Conservation (phyloP, 495 filamentous ascomycete species). For the Venustampulla echinocandica region DNA sequence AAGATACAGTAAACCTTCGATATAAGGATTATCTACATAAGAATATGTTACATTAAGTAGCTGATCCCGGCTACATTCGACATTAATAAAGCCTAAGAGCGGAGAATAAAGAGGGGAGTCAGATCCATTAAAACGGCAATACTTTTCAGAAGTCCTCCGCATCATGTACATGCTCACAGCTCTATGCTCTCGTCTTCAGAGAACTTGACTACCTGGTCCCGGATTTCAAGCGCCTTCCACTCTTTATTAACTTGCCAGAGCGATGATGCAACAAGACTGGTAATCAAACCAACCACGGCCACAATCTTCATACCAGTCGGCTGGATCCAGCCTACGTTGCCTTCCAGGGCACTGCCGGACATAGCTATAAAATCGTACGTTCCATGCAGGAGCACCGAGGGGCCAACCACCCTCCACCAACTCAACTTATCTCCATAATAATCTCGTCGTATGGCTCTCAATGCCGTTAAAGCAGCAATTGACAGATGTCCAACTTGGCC, state of each 20-base stretch:
- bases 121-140: no score
- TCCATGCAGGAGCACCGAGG: slow-evolving; percentile 19
- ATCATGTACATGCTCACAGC: no score
- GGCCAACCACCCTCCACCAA: slow-evolving; percentile 15
- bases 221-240: slow-evolving; percentile 3
- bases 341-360: slow-evolving; percentile 17
- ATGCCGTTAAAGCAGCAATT: slow-evolving; percentile 15
- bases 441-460: slow-evolving; percentile 20
- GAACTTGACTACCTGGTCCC: no score
- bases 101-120: no score
- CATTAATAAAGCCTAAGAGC: no score
- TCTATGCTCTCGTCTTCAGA: no score
- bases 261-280: background rate
- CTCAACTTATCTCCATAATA: slow-evolving; percentile 20
- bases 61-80: no score
- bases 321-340: slow-evolving; percentile 26
- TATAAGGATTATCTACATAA: no score
- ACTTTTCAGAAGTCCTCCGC: no score
- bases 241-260: slow-evolving; percentile 4
- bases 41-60: no score
- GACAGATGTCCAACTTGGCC: slow-evolving; percentile 17
- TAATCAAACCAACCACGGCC: background rate
- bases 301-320: slow-evolving; percentile 9
- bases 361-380: slow-evolving; percentile 17
- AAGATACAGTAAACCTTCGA: no score